phyloP scores from a whole-genome alignment of 768 basidiomycete species.

The Tulasnella sp. region DNA sequence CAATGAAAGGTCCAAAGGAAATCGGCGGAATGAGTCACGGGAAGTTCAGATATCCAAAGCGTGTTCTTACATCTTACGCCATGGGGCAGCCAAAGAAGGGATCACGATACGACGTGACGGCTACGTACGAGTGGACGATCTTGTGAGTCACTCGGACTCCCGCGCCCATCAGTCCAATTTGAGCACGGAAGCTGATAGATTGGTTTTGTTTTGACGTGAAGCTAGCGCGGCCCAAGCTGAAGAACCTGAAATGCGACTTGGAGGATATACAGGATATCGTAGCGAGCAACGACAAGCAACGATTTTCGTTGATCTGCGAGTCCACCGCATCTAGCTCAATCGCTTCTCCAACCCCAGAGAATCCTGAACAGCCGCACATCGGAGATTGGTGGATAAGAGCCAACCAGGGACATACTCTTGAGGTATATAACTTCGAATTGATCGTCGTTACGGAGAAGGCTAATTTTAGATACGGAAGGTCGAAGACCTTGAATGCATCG shows the following conservation, averaged over 20 bases:
- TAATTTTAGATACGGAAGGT: constrained; percentile 34
- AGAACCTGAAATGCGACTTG: constrained; percentile 41
- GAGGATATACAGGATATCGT: constrained; percentile 52
- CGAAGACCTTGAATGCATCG: constrained; percentile 55
- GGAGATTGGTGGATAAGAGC: constrained; percentile 79
- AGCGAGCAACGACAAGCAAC: constrained; percentile 50
- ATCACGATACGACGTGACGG: constrained; percentile 74
- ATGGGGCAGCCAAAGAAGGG: constrained; percentile 70
- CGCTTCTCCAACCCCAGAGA: not conserved
- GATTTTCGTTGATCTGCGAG: constrained; percentile 52
- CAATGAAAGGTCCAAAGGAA: not conserved
- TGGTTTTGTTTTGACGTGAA: constrained; percentile 38
- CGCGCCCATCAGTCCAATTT: not conserved
- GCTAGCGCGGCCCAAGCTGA: constrained; percentile 50
- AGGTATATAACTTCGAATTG: constrained; percentile 34
- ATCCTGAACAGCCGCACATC: not conserved
- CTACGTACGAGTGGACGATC: constrained; percentile 67
- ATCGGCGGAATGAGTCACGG: constrained; percentile 41
- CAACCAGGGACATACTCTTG: constrained; percentile 82
- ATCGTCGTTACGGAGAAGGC: not conserved
- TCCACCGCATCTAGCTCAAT: constrained; percentile 17
- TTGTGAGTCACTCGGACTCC: constrained; percentile 48
- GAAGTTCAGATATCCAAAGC: constrained; percentile 74
- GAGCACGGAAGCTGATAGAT: not conserved
- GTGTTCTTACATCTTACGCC: constrained; percentile 82